phyloP scores from a whole-genome alignment of 1,139 yeast genomes.

The Saccharomycopsis hybrid region DNA sequence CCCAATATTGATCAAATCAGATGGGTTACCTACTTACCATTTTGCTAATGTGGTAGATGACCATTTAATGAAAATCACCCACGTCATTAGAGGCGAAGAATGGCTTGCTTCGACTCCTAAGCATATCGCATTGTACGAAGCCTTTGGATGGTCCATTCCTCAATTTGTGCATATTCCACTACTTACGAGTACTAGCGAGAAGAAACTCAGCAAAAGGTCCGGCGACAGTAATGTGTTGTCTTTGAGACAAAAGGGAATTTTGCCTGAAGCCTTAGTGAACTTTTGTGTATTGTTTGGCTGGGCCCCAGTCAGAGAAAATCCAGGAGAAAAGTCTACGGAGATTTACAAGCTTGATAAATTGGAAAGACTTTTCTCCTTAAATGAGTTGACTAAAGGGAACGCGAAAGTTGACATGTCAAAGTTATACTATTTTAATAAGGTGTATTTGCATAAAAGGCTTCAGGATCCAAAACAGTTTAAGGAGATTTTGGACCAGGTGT shows the following conservation, averaged over 20 bases:
- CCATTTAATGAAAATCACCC: slow-evolving; percentile 85
- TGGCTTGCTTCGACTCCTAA: slow-evolving; percentile 97
- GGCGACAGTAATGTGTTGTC: slow-evolving; percentile 71
- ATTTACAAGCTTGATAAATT: slow-evolving; percentile 47
- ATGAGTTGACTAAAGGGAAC: slow-evolving; percentile 82
- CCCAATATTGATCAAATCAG: slow-evolving; percentile 81
- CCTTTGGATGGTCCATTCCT: slow-evolving; percentile 86
- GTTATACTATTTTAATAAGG: slow-evolving; percentile 68
- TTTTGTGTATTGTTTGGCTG: slow-evolving; percentile 92
- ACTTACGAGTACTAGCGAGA: slow-evolving; percentile 65
- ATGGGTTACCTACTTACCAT: slow-evolving; percentile 92
- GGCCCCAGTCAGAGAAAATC: slow-evolving; percentile 63
- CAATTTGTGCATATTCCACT: slow-evolving; percentile 83
- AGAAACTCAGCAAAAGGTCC: slow-evolving; percentile 78
- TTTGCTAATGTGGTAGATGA: slow-evolving; percentile 95
- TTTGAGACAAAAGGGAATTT: slow-evolving; percentile 53
- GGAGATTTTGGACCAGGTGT: neutral
- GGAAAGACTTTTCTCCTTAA: slow-evolving; percentile 43
- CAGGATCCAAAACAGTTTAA: slow-evolving; percentile 26
- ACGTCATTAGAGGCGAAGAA: slow-evolving; percentile 94
- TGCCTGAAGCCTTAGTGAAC: slow-evolving; percentile 83
- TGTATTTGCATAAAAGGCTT: slow-evolving; percentile 43
- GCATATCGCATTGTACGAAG: slow-evolving; percentile 78
- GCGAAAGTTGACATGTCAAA: slow-evolving; percentile 84
- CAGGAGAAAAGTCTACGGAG: slow-evolving; percentile 53